Evolutionary conservation across 495 filamentous ascomycete species (phyloP), one percentile per base, ranked within the genome.

Genomic region (Lentithecium fluviatile): DNA sequence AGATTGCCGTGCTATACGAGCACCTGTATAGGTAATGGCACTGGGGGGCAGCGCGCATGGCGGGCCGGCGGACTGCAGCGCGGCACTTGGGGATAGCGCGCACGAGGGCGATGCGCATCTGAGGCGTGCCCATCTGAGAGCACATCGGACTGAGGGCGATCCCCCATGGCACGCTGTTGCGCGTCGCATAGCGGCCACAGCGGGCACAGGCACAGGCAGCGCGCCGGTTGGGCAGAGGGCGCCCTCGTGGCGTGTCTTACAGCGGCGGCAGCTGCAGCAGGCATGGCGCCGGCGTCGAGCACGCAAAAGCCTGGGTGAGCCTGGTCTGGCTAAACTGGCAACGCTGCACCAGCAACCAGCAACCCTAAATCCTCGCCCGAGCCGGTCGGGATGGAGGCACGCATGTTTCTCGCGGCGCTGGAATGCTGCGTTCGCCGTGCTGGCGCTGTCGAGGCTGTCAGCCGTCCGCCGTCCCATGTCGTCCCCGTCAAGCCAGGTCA

Each of bases 301-400:
- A 48, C 55, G 55, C 55, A 58, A 58, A 36, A 6, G 40, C 13
- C 3, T 43, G 32, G 19, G 26, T 23, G 55, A 12, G 43, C 43
- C 45, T n/a, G 42, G 55, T 48, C 23, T 58, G 55, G 55, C 55
- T 58, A 58, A 58, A 48, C 25, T 43, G 52, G 52, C 52, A 24
- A 52, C 43, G 40, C 40, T 43, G 40, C 15, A 5, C 19, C 15
- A 17, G 32, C 45, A 46, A 21, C 48, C 58, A 46, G 29, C 11
- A 59, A 59, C 56, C 56, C 43, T 43, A 59, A 59, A 51, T 59
- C 46, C 56, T 59, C 26, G n/a, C 46, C 56, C 21, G 12, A 25
- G 25, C 45, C n/a, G 23, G 5, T n/a, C 7, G 15, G 36, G 36
- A 7, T 15, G 36, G 36, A 8, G 36, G 36, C 8, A 38, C 15